Percentiles rank a stretch among this genome's conserved stretches.
These are phyloP conservation scores for Alternaria sp. DNA, from an alignment of 2,329 filamentous ascomycete species.

Conservation along the genomic window DNA sequence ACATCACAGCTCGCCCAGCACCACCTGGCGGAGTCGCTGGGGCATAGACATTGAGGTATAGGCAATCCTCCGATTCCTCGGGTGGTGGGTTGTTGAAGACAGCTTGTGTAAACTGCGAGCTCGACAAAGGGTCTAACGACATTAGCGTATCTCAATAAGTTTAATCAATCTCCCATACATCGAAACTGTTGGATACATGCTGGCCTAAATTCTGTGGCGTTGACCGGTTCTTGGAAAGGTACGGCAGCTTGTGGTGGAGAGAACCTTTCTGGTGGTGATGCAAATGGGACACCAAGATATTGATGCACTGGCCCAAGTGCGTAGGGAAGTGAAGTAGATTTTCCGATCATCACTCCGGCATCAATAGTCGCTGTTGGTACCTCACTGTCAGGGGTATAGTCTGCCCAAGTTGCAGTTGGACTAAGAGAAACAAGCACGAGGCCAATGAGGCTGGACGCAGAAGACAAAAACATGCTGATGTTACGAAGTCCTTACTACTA, in stretches of 20 bases:
- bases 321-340: constrained; percentile 32
- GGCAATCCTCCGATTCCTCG: constrained; percentile 51
- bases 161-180: constrained; percentile 18
- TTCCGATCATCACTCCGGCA: constrained; percentile 37
- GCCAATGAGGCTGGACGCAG: neutral
- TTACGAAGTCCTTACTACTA: neutral
- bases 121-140: constrained; percentile 26
- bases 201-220: constrained; percentile 27
- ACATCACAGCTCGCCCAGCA: constrained; percentile 36
- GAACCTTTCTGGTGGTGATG: constrained; percentile 40
- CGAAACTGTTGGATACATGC: constrained; percentile 40
- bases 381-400: constrained; percentile 3
- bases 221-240: constrained; percentile 25
- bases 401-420: neutral
- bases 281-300: constrained; percentile 45
- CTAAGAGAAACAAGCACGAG: neutral
- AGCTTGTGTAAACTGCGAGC: constrained; percentile 18
- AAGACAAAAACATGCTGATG: neutral
- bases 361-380: constrained; percentile 38
- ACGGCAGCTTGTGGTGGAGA: constrained; percentile 26
- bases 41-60: constrained; percentile 52
- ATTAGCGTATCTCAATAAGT: neutral
- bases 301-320: constrained; percentile 36
- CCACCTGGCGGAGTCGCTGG: constrained; percentile 31
- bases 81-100: constrained; percentile 38